Evolutionary conservation across 805 yeast species (phyloP).

Genomic region (Wickerhamiella allomyrinae): DNA sequence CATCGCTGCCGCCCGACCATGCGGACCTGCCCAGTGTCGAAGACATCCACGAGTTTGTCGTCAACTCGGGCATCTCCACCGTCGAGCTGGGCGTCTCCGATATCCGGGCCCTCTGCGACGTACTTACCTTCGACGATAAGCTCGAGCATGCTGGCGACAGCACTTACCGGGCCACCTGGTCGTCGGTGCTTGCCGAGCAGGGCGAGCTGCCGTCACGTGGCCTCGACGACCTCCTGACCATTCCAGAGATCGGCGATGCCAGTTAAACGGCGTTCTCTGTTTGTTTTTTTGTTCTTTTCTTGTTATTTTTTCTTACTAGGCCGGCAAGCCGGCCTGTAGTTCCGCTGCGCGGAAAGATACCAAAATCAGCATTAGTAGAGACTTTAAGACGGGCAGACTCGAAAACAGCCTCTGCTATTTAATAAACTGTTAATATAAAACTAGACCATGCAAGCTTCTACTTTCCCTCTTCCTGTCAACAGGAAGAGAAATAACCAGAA

Average conservation of each 20-base stretch:
- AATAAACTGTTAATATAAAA: background rate
- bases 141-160: slow-evolving; percentile 48
- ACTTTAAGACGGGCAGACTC: too few species aligned
- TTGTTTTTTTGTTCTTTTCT: too few species aligned
- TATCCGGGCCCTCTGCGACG: slow-evolving; percentile 74
- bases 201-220: slow-evolving; percentile 5
- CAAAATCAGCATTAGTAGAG: too few species aligned
- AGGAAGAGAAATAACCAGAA: too few species aligned
- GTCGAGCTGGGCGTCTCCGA: slow-evolving; percentile 66
- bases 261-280: too few species aligned
- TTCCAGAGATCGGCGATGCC: slow-evolving; percentile 1
- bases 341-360: too few species aligned
- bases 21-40: slow-evolving; percentile 56
- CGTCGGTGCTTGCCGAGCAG: slow-evolving; percentile 25
- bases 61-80: slow-evolving; percentile 56
- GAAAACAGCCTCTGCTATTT: too few species aligned
- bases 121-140: slow-evolving; percentile 73
- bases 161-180: slow-evolving; percentile 71
- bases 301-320: too few species aligned
- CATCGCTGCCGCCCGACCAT: slow-evolving; percentile 42
- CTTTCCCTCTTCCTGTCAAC: too few species aligned
- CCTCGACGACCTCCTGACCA: background rate
- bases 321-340: too few species aligned
- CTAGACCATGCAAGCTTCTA: too few species aligned
- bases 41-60: slow-evolving; percentile 62